Base-by-base conservation (phyloP, 129 eudicot genomes). In the Escallonia herrerae region DNA sequence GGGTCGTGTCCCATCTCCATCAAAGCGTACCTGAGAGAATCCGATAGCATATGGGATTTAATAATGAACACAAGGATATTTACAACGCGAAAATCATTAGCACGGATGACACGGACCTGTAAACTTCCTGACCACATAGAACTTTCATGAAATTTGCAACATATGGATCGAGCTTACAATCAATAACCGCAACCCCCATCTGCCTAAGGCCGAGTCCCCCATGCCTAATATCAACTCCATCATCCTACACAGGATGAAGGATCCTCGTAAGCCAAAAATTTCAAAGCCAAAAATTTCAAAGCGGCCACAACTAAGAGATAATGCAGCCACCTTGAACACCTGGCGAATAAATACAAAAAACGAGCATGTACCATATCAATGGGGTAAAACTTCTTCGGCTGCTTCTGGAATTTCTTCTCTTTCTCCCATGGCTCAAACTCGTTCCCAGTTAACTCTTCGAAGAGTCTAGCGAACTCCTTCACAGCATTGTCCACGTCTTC, bases 91-190 rank as follows among this genome's bases (percentile, higher is more conserved):
- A 5, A 9, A 43, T 15, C 14, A 8, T 6, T 7, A 43, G 13
- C 14, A 8, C 2, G 5, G 12, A 66, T 5, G 37, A 42, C 2
- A 15, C 50, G 22, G 6, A 80, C 95, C 90, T 81, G 57, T 87
- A 87, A 5, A 79, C 78, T 57, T 94, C 99, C 76, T 82, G 99
- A 64, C 93, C 61, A 56, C 99, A 94, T 11, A 94, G 47, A 0
- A 89, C 77, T 65, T 89, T 89, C 93, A 94, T 82, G 63, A 89
- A 84, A 66, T 80, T 81, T n/a, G 90, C 93, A 3, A 89, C 95
- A 71, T 65, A 8, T 11, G 99, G 86, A 54, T 89, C 90, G 2
- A 94, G 87, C 75, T 84, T 84, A 70, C 93, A 67, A 59, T 89
- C 97, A 2, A 76, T 56, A 11, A 67, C 84, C 40, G 99, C 97